phyloP scores from a whole-genome alignment of 306 rosid genomes.

The Vigna reflexopilosa region DNA sequence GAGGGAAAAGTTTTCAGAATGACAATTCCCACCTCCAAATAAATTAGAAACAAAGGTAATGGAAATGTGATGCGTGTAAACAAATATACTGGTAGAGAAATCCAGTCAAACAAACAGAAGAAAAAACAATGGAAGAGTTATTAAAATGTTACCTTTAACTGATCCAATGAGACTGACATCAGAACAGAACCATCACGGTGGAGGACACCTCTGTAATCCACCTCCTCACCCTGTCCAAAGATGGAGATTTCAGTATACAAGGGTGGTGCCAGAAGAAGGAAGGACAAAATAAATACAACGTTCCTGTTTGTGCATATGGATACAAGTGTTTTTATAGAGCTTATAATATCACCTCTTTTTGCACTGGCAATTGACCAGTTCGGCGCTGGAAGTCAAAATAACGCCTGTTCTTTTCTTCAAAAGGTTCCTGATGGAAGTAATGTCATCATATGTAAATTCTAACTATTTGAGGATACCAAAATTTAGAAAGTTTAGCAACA shows the following conservation, averaged over 20 bases:
- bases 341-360: slow-evolving; percentile 74
- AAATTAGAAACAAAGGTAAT: neutral
- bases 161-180: slow-evolving; percentile 86
- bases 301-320: neutral
- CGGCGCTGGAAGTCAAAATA: slow-evolving; percentile 97
- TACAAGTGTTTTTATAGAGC: neutral
- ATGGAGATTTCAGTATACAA: slow-evolving; percentile 25
- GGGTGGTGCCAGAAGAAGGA: slow-evolving; percentile 19
- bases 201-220: slow-evolving; percentile 89
- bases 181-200: slow-evolving; percentile 99
- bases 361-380: slow-evolving; percentile 89
- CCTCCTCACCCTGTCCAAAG: slow-evolving; percentile 85
- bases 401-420: slow-evolving; percentile 91
- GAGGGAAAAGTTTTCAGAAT: slow-evolving; percentile 9
- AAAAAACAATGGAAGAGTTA: slow-evolving; percentile 32
- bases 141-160: slow-evolving; percentile 71
- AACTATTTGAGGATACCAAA: slow-evolving; percentile 24
- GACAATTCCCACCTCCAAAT: slow-evolving; percentile 2
- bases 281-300: neutral
- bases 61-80: slow-evolving; percentile 2
- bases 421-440: slow-evolving; percentile 74
- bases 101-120: slow-evolving; percentile 14
- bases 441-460: slow-evolving; percentile 33
- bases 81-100: slow-evolving; percentile 21
- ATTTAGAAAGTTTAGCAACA: slow-evolving; percentile 26